These are phyloP conservation scores for Ceratocystis huliohia DNA, from an alignment of 2,329 filamentous ascomycete genomes.

Conservation along the genomic window DNA sequence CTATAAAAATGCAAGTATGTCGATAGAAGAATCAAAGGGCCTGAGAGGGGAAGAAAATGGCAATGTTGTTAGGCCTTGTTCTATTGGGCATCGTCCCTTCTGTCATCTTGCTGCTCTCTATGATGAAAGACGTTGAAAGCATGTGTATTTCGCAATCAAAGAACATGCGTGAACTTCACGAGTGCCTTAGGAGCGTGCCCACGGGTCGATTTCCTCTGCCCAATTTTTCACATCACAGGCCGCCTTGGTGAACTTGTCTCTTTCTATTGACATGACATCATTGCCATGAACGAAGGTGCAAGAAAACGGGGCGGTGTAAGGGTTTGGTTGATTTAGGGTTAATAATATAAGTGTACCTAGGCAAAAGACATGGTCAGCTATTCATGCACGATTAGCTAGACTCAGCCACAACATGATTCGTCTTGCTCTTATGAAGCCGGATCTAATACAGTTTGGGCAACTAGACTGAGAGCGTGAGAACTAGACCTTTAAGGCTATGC, in stretches of 20 bases:
- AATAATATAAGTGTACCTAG: not conserved
- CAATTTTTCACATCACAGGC: no score
- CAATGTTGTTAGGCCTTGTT: not conserved
- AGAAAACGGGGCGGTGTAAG: not conserved
- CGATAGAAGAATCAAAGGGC: not conserved
- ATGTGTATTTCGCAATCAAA: no score
- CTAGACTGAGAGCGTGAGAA: no score
- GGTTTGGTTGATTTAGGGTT: not conserved
- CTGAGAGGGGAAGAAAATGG: not conserved
- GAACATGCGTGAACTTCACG: not conserved
- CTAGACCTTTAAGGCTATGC: not conserved
- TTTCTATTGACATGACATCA: not conserved
- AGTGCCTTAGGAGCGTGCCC: no score
- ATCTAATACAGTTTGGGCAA: not conserved
- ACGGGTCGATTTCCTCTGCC: no score
- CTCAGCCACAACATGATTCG: slow-evolving; percentile 5
- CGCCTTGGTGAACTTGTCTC: not conserved
- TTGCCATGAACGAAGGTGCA: not conserved
- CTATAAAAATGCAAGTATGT: not conserved
- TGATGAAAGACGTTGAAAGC: no score
- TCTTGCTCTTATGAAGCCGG: not conserved
- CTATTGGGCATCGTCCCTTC: no score
- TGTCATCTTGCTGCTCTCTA: no score
- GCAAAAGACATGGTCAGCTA: not conserved
- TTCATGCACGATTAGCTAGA: not conserved